Evolutionary conservation across 2,329 filamentous ascomycete genomes (phyloP), one percentile per base, ranked within the genome.

Genomic region (Penicillium sp.): DNA sequence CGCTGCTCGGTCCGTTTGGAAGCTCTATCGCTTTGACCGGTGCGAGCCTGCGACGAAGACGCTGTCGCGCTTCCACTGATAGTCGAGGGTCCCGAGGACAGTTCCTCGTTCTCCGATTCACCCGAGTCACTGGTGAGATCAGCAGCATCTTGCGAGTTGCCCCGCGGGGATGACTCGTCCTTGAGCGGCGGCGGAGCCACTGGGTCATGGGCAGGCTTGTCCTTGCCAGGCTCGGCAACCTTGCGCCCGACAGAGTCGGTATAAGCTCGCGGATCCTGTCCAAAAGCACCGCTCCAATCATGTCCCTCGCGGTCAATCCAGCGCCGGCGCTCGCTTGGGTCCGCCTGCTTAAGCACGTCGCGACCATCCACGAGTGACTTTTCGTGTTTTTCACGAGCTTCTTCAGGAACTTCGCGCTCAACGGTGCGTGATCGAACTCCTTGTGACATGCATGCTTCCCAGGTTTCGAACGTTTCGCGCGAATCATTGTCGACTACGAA

Each of bases 381-480:
- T 18, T 94, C 85, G 59, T 96, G 90, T 8, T 95, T 70, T 52
- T 82, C 74, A 60, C 84, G 78, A 0, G 90, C 74, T 8, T 76
- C 67, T 1, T 80, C 77, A 0, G 88, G 85, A 0, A 95, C 71
- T 54, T 93, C 83, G 15, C 80, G 75, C 7, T 75, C 69, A 1
- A 95, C 86, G 17, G 79, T 75, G 38, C 80, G 76, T 10, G 73
- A 66, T 2, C 92, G 79, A 0, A 95, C 85, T 9, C 90, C 90
- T 62, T 96, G 89, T 0, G 87, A 80, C 27, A 84, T 78, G 60
- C 90, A 95, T 0, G 88, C 85, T 62, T 95, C 88, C 87, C 89
- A 96, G 0, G 84, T 85, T 67, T 96, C 90, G 48, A 86, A 94
- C 0, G 89, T 95, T 69, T 96, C 92, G 20, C 90, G 82, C 1